Evolutionary conservation across 1,284 basidiomycete genomes (phyloP).

Genomic region (Melanopsichium pennsylvanicum): DNA sequence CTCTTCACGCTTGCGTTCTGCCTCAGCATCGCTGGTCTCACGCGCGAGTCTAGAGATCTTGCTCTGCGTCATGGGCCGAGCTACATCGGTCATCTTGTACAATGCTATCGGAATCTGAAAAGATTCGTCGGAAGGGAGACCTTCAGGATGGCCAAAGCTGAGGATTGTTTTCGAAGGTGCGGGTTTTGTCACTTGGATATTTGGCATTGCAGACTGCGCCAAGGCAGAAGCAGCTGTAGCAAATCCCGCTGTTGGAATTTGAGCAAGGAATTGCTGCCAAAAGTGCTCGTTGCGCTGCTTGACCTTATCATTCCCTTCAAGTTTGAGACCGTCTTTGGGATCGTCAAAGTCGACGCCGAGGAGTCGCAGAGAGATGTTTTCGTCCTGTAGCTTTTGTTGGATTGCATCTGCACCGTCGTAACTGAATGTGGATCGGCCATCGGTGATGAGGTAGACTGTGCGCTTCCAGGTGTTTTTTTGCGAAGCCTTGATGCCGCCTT

Average conservation of each 20-base stretch:
- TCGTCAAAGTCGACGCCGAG: slow-evolving; percentile 84
- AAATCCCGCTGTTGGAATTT: slow-evolving; percentile 69
- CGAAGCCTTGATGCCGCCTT: slow-evolving; percentile 39
- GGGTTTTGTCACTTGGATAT: slow-evolving; percentile 45
- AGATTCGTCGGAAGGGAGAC: slow-evolving; percentile 71
- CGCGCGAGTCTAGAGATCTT: slow-evolving; percentile 52
- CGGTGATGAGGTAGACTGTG: slow-evolving; percentile 63
- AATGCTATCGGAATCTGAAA: slow-evolving; percentile 79
- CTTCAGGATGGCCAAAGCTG: slow-evolving; percentile 52
- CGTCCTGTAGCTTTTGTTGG: slow-evolving; percentile 26
- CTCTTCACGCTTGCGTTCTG: slow-evolving; percentile 17
- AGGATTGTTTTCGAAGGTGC: slow-evolving; percentile 39
- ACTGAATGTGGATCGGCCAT: slow-evolving; percentile 53
- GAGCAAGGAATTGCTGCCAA: slow-evolving; percentile 72
- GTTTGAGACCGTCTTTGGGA: slow-evolving; percentile 72
- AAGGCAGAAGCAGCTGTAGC: slow-evolving; percentile 62
- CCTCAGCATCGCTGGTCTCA: slow-evolving; percentile 27
- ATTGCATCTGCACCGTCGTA: slow-evolving; percentile 40
- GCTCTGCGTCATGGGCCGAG: slow-evolving; percentile 76
- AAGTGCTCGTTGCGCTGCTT: slow-evolving; percentile 85
- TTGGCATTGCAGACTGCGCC: slow-evolving; percentile 44
- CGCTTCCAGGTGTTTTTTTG: slow-evolving; percentile 55
- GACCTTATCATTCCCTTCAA: slow-evolving; percentile 75
- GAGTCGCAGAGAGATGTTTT: slow-evolving; percentile 55
- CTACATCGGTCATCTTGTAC: slow-evolving; percentile 81